A percentile compares a stretch with the other conserved stretches of the same genome.
Conservation (phyloP, 805 yeast species). For the Kodamaea kaohsiungensis region DNA sequence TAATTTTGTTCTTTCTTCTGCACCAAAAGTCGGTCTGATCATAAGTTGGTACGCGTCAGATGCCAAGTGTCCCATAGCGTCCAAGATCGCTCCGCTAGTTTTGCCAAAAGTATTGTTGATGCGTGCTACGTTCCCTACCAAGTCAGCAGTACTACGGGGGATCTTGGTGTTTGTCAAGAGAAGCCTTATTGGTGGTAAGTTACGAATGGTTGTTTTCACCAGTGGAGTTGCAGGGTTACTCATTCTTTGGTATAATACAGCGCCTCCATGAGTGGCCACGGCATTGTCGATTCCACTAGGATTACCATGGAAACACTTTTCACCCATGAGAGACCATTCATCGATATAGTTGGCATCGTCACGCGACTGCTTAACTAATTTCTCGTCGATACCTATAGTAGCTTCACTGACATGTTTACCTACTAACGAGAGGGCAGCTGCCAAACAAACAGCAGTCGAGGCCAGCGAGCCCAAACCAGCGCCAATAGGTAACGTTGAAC, state of each 20-base stretch:
- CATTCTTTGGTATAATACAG: constrained; percentile 81
- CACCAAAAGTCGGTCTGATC: constrained; percentile 51
- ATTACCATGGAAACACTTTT: constrained; percentile 92
- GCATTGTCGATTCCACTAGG: constrained; percentile 98
- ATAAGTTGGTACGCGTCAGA: constrained; percentile 69
- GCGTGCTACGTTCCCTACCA: constrained; percentile 75
- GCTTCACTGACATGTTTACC: constrained; percentile 56
- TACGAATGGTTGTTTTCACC: constrained; percentile 65
- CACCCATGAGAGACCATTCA: constrained; percentile 89
- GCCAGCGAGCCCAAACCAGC: constrained; percentile 98
- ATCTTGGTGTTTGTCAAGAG: constrained; percentile 80
- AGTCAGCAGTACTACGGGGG: constrained; percentile 83
- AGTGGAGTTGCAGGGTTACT: constrained; percentile 53
- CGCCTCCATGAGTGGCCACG: constrained; percentile 95
- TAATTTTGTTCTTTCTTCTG: constrained; percentile 39
- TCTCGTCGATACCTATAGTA: constrained; percentile 31
- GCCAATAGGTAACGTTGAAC: constrained; percentile 90
- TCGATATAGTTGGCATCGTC: constrained; percentile 65
- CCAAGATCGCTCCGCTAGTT: constrained; percentile 59
- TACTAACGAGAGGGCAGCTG: constrained; percentile 67
- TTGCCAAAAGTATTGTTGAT: constrained; percentile 54
- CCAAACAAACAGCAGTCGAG: constrained; percentile 78
- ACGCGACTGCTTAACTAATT: constrained; percentile 20
- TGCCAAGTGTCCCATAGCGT: constrained; percentile 75
- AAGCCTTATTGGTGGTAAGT: constrained; percentile 72